Percentiles rank a stretch among this genome's conserved stretches.
Conservation (phyloP, 2,329 filamentous ascomycete genomes). For the Aspergillus pseudoviridinutans region DNA sequence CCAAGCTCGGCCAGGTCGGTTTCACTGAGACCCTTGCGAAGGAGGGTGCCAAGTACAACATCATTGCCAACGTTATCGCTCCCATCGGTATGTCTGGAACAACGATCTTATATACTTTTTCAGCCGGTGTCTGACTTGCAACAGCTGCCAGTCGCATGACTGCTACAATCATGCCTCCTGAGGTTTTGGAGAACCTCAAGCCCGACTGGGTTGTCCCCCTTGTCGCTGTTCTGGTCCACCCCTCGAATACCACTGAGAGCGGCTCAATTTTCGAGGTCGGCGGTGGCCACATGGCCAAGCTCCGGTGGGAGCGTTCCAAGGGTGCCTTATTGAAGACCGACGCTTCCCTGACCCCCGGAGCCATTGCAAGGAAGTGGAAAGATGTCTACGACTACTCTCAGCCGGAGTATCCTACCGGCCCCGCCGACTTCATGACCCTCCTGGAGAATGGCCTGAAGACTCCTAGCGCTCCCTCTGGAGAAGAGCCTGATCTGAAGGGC, state of each 20-base stretch:
- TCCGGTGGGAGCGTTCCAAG: slow-evolving; percentile 89
- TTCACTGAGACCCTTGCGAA: slow-evolving; percentile 98
- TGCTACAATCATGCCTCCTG: slow-evolving; percentile 90
- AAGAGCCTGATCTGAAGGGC: slow-evolving; percentile 75
- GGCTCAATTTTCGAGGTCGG: slow-evolving; percentile 92
- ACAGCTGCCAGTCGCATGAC: slow-evolving; percentile 90
- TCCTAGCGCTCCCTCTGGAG: slow-evolving; percentile 65
- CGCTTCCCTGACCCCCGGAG: slow-evolving; percentile 79
- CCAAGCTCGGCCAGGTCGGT: slow-evolving; percentile 90
- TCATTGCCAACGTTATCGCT: slow-evolving; percentile 88
- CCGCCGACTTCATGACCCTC: slow-evolving; percentile 82
- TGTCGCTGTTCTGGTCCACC: slow-evolving; percentile 83
- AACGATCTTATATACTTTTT: background rate
- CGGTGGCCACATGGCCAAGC: slow-evolving; percentile 85
- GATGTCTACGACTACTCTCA: slow-evolving; percentile 81
- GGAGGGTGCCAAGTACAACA: slow-evolving; percentile 98
- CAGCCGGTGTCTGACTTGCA: background rate
- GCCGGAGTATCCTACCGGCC: slow-evolving; percentile 76
- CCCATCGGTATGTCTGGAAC: slow-evolving; percentile 57
- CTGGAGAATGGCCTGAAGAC: slow-evolving; percentile 81
- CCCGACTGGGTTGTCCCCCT: slow-evolving; percentile 95
- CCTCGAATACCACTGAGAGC: slow-evolving; percentile 75
- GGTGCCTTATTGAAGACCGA: slow-evolving; percentile 89
- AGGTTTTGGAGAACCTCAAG: slow-evolving; percentile 77
- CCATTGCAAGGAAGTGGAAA: slow-evolving; percentile 85